Percentiles rank a stretch among this genome's conserved stretches.
Evolutionary conservation across 805 yeast species (phyloP).

Genomic region (Metschnikowia aberdeeniae): DNA sequence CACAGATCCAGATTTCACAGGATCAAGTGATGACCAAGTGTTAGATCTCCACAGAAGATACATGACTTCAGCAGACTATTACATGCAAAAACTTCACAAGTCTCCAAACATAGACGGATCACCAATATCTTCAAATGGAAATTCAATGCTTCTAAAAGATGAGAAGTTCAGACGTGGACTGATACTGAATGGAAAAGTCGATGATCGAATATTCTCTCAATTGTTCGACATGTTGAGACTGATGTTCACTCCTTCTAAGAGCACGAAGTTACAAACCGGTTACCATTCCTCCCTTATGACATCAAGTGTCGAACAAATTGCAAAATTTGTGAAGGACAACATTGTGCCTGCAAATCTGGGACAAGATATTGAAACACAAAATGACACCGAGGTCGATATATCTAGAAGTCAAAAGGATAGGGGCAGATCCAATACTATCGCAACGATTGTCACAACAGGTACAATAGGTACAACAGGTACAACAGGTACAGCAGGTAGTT

Average conservation of each 20-base stretch:
- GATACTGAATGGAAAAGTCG: constrained; percentile 3
- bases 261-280: constrained; percentile 3
- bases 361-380: neutral
- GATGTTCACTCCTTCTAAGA: constrained; percentile 9
- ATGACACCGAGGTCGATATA: constrained; percentile 1
- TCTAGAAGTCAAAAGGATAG: neutral
- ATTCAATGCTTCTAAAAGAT: neutral
- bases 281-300: constrained; percentile 1
- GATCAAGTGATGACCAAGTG: constrained; percentile 3
- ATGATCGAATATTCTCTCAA: constrained; percentile 2
- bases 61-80: constrained; percentile 14
- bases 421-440: constrained; percentile 1
- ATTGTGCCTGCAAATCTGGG: neutral
- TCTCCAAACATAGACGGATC: constrained; percentile 2
- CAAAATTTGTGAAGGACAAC: constrained; percentile 6
- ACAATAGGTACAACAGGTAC: neutral
- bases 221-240: constrained; percentile 8
- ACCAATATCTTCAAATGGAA: neutral
- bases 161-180: constrained; percentile 5
- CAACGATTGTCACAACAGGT: neutral
- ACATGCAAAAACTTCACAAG: constrained; percentile 11
- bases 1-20: constrained; percentile 10
- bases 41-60: constrained; percentile 14
- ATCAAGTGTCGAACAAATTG: constrained; percentile 8
- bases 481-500: neutral